Evolutionary conservation across 495 filamentous ascomycete genomes (phyloP), one percentile per base, ranked within the genome.

Genomic region (Tuber magnatum): DNA sequence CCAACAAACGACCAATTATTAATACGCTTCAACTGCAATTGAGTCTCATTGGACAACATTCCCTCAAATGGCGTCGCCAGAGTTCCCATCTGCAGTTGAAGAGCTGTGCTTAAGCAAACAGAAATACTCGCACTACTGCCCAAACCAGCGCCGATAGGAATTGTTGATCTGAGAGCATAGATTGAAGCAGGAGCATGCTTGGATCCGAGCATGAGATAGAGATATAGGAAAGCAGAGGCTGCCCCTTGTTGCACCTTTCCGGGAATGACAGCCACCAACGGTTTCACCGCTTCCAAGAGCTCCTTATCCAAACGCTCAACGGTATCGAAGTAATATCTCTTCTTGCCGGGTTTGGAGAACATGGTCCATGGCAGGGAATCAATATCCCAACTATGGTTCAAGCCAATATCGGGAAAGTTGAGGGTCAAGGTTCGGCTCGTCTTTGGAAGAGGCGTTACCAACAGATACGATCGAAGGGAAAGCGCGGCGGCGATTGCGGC

Each of bases 1-100:
- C 92, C 93, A 1, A 98, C 95, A 82, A 96, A 97, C 0, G 95
- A 94, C 95, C 95, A 99, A 72, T 91, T 89, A 82, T 99, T 99
- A 81, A 99, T 96, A 73, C 94, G 90, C 85, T 98, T 93, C 35
- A 97, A 86, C 81, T 98, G 94, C 51, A 91, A 82, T 48, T 91
- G 90, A 51, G 91, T 91, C 85, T 97, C 95, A 22, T 90, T 88
- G 3, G 88, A 80, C 20, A 92, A 92, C 83, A 97, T 94, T 81
- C 97, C 94, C 9, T 90, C 90, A 80, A 97, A 94, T 5, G 95
- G 95, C 0, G 93, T 94, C 18, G 92, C 88, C 5, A 99, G 88
- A 9, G 93, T 92, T 41, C 93, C 90, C 70, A 94, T 92, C 84
- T 98, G 95, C 46, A 96, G 85, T 40, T 98, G 88, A 14, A 99